Conservation (phyloP, 2,329 filamentous ascomycete genomes). For the Fusarium xyrophilum region DNA sequence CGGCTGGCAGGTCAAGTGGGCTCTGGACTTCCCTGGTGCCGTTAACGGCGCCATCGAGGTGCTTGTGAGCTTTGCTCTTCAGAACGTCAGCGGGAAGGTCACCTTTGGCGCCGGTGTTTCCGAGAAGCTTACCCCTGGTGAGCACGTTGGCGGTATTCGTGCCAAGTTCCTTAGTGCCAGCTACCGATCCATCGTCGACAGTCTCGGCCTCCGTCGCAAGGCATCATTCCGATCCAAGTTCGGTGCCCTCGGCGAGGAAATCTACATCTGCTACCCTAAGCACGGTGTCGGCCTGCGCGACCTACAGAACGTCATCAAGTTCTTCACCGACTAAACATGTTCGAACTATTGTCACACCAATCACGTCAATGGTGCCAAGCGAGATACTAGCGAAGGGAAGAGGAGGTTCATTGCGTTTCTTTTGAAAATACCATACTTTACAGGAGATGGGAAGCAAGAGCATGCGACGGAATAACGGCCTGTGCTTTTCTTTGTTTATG, state of each 20-base stretch:
- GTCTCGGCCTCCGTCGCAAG: conserved; percentile 83
- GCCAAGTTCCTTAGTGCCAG: conserved; percentile 83
- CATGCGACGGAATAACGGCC: conserved; percentile 19
- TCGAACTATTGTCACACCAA: not conserved
- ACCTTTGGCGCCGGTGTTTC: conserved; percentile 89
- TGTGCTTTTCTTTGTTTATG: conserved; percentile 1
- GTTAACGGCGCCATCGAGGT: conserved; percentile 89
- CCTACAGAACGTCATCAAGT: conserved; percentile 84
- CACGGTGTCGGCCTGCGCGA: conserved; percentile 84
- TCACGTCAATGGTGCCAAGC: conserved; percentile 1
- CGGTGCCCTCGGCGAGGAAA: conserved; percentile 80
- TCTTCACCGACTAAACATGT: conserved; percentile 75
- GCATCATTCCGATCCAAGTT: conserved; percentile 91
- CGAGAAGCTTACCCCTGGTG: conserved; percentile 75
- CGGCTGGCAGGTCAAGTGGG: conserved; percentile 95
- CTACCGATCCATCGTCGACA: conserved; percentile 82
- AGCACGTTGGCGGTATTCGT: conserved; percentile 80
- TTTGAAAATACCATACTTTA: conserved; percentile 27
- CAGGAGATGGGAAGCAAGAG: conserved; percentile 10
- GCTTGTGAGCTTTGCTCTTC: conserved; percentile 75
- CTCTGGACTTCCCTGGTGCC: conserved; percentile 87
- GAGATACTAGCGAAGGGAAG: conserved; percentile 1
- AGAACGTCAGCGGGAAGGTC: conserved; percentile 61
- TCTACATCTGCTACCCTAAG: conserved; percentile 89
- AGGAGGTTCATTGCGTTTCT: conserved; percentile 7